phyloP scores from a whole-genome alignment of 1,284 basidiomycete species.

The Omphalotus olearius region DNA sequence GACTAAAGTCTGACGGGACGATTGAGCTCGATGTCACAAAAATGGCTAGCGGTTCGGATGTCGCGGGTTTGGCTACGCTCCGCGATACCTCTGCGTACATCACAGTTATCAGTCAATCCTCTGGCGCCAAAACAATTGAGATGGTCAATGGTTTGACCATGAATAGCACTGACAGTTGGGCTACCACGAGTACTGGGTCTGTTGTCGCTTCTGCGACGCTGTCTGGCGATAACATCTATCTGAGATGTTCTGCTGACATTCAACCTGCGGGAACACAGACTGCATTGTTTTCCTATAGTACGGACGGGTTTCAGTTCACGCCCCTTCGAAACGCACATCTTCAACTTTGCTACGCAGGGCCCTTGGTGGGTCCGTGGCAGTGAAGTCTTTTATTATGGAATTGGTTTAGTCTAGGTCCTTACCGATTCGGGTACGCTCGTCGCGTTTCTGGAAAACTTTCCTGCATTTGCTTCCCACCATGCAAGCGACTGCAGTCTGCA shows the following conservation, averaged over 20 bases:
- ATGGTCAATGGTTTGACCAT: slow-evolving; percentile 21
- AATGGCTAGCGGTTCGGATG: slow-evolving; percentile 23
- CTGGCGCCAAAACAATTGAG: slow-evolving; percentile 13
- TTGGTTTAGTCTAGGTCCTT: neutral
- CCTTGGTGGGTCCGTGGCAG: slow-evolving; percentile 19
- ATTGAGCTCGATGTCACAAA: slow-evolving; percentile 19
- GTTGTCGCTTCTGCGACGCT: slow-evolving; percentile 15
- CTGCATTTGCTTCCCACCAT: no score
- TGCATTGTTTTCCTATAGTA: slow-evolving; percentile 19
- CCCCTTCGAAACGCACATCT: slow-evolving; percentile 19
- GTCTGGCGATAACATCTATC: slow-evolving; percentile 18
- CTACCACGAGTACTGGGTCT: slow-evolving; percentile 18
- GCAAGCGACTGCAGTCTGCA: no score
- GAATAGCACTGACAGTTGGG: slow-evolving; percentile 17
- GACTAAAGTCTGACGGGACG: slow-evolving; percentile 22
- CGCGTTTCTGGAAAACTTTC: no score
- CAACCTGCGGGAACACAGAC: slow-evolving; percentile 14
- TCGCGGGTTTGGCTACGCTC: slow-evolving; percentile 22
- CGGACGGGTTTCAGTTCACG: slow-evolving; percentile 16
- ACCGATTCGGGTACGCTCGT: no score
- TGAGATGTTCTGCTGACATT: slow-evolving; percentile 21
- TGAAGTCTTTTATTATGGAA: slow-evolving; percentile 6
- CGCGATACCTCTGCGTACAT: slow-evolving; percentile 23
- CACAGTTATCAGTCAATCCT: slow-evolving; percentile 17
- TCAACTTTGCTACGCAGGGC: slow-evolving; percentile 24